Conservation (phyloP, 2,329 filamentous ascomycete genomes). For the Microdochium nivale region DNA sequence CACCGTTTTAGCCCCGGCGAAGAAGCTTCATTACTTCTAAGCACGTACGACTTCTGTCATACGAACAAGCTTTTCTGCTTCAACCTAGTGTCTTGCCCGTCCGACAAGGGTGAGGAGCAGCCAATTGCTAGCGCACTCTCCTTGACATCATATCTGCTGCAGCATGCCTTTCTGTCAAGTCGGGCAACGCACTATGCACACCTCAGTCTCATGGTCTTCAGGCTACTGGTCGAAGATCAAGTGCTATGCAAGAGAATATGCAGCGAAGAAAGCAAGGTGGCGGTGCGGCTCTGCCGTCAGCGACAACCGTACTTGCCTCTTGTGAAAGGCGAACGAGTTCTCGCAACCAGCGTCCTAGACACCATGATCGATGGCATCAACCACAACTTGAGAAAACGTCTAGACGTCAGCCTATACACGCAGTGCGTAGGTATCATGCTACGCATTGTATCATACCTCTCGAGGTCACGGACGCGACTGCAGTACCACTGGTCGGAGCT, state of each 20-base stretch:
- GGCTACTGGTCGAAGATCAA: constrained; percentile 80
- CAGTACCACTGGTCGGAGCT: constrained; percentile 92
- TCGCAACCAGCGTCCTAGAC: constrained; percentile 73
- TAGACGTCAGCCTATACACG: constrained; percentile 80
- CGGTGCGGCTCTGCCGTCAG: constrained; percentile 81
- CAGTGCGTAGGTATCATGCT: constrained; percentile 75
- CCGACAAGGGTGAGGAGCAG: constrained; percentile 58
- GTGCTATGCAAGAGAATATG: constrained; percentile 76
- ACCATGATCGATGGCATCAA: constrained; percentile 85
- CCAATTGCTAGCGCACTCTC: constrained; percentile 80
- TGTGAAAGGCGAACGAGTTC: constrained; percentile 61
- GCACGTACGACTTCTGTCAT: constrained; percentile 87
- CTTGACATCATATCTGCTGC: constrained; percentile 82
- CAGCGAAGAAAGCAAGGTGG: constrained; percentile 63
- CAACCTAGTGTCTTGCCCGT: constrained; percentile 60
- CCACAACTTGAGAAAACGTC: constrained; percentile 78
- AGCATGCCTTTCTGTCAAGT: constrained; percentile 80
- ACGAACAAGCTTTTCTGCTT: constrained; percentile 94
- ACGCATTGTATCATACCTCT: constrained; percentile 75
- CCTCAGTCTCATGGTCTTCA: constrained; percentile 75
- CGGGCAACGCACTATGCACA: constrained; percentile 77
- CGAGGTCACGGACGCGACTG: constrained; percentile 71
- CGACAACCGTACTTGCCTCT: constrained; percentile 76
- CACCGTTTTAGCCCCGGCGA: constrained; percentile 55
- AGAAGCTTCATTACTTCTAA: constrained; percentile 71